Base-by-base conservation (phyloP, 495 filamentous ascomycete species). In the Penicillium manginii region DNA sequence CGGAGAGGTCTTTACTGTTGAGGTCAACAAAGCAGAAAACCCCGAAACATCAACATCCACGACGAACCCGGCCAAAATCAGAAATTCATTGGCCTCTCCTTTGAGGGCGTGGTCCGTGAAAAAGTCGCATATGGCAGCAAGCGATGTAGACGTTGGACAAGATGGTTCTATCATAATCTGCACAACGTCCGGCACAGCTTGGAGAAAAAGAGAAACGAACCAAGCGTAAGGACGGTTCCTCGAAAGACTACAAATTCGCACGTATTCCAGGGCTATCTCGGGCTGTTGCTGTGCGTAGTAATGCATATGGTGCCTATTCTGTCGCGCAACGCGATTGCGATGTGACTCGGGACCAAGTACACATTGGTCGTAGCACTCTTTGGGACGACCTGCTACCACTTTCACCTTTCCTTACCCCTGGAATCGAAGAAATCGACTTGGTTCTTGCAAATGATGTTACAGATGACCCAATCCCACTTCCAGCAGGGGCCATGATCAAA, bases 101-200 rank as follows among this genome's bases (percentile, higher is more conserved):
- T 81, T 88, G 48, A 84, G 89, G 52, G 87, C 96, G 32, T 98
- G 94, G 94, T 85, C 86, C 29, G 71, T 88, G 17, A 87, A 85
- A 63, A 93, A 90, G 62, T 86, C 84, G 3, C 85, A 90, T 55
- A 96, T 96, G 83, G 91, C 91, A 11, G 93, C 89, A 9, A 83
- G 81, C 59, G 96, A 96, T 62, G 89, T 96, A 17, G 90, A 86
- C 59, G 87, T 98, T 5, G 91, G 92, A 14, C 91, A 96, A 69
- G 90, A 97, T 77, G 96, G 92, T 7, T 96, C 92, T 2, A 91
- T 98, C 58, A 96, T 98, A 57, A 85, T 98, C 56, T 93, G 91
- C 62, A 98, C 94, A 2, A 81, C 91, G 55, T 92, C 91, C 35
- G 94, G 94, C 6, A 93, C 90, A 45, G 93, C 97, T 1, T 98